Evolutionary conservation across 2,329 filamentous ascomycete species (phyloP), one percentile per base, ranked within the genome.

Genomic region (Colletotrichum navitas): DNA sequence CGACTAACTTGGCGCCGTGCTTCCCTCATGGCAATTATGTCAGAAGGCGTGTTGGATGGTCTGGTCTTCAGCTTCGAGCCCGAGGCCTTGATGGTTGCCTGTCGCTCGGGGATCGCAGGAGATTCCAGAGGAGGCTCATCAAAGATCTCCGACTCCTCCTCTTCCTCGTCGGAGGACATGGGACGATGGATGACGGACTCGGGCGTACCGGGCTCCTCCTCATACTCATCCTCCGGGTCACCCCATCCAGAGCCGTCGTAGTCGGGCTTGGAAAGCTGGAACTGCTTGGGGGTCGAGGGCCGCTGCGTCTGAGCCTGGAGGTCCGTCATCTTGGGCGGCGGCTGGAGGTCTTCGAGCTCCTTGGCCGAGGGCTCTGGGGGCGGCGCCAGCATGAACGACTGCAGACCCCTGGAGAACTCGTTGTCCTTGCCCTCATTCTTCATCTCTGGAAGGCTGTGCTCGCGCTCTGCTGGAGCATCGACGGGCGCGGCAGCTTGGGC

Each of bases 181-280:
- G 91, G 90, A 77, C 95, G 93, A 73, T 93, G 93, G 74, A 98
- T 95, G 29, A 98, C 95, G 8, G 95, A 98, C 61, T 94, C 93
- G 18, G 95, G 95, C 10, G 94, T 97, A 43, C 90, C 89, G 12
- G 90, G 90, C 73, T 92, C 91, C 1, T 89, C 83, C 1, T 87
- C 85, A 66, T 84, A 86, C 59, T 88, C 86, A 41, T 87, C 84
- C 51, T 85, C 85, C 29, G 86, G 83, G 49, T 88, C 85, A 11
- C 88, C 88, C 87, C 89, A 89, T 63, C 89, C 86, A 68, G 89
- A 84, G 69, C 92, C 87, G 76, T 91, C 86, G 78, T 93, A 91
- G 70, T 90, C 89, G 36, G 85, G 89, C 81, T 86, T 93, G 49
- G 88, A 87, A 16, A 87, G 79, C 68, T 83, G 80, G 18, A 87